These are phyloP conservation scores for Periconia digitata DNA, from an alignment of 2,329 filamentous ascomycete genomes.

Conservation along the genomic window DNA sequence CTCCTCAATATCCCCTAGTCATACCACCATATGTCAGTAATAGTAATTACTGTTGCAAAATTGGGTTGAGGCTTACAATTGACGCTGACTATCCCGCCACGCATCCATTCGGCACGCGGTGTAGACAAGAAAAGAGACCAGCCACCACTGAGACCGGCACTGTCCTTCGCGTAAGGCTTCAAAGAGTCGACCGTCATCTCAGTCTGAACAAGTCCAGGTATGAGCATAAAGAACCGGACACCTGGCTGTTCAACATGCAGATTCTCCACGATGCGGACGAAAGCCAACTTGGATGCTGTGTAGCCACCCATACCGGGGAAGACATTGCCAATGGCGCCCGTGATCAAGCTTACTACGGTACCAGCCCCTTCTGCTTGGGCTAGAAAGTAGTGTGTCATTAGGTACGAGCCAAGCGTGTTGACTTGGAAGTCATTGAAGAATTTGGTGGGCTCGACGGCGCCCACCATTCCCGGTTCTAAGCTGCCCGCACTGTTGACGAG, in stretches of 20 bases:
- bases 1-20: constrained; percentile 29
- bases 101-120: constrained; percentile 20
- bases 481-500: constrained; percentile 20
- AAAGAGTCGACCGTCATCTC: constrained; percentile 14
- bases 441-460: constrained; percentile 5
- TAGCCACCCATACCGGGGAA: constrained; percentile 23
- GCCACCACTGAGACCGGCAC: constrained; percentile 10
- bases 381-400: constrained; percentile 14
- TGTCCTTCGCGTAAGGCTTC: constrained; percentile 21
- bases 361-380: constrained; percentile 9
- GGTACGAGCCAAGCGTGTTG: constrained; percentile 20
- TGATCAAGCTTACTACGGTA: constrained; percentile 21
- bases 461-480: constrained; percentile 4
- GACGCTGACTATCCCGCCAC: constrained; percentile 18
- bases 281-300: constrained; percentile 24
- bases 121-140: constrained; percentile 18
- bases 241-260: constrained; percentile 22
- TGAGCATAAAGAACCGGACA: constrained; percentile 23
- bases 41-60: neutral
- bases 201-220: constrained; percentile 23
- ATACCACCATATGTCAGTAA: constrained; percentile 4
- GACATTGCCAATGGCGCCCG: constrained; percentile 13
- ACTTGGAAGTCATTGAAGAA: constrained; percentile 18
- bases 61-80: constrained; percentile 22
- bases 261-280: constrained; percentile 21